Conservation (phyloP, 495 filamentous ascomycete genomes). For the Hypoxylon lenormandii region DNA sequence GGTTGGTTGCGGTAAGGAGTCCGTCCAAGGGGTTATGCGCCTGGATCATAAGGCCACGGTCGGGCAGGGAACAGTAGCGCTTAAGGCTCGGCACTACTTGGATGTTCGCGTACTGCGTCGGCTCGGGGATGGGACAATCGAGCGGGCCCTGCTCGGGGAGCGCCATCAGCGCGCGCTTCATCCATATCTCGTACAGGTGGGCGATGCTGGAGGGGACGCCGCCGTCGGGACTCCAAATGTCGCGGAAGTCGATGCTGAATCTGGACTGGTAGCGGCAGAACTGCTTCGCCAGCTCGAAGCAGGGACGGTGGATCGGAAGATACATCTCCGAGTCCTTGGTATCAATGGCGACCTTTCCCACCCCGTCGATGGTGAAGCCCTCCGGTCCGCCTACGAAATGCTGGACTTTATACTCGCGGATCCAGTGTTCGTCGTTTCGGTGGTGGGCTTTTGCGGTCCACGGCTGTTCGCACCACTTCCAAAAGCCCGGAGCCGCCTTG, state of each 20-base stretch:
- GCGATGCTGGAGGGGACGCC: slow-evolving; percentile 27
- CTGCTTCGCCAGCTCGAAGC: slow-evolving; percentile 6
- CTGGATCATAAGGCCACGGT: too few relatives aligned
- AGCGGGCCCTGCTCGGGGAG: not conserved
- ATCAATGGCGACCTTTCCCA: slow-evolving; percentile 3
- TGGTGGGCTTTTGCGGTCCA: too few relatives aligned
- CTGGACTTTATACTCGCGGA: not conserved
- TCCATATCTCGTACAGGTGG: slow-evolving; percentile 45
- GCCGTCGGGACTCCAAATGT: not conserved
- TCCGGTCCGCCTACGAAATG: slow-evolving; percentile 11
- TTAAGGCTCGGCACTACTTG: too few relatives aligned
- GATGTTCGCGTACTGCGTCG: not conserved
- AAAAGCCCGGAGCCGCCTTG: slow-evolving; percentile 19
- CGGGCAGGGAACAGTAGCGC: too few relatives aligned
- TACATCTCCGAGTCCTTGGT: slow-evolving; percentile 26
- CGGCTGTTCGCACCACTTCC: slow-evolving; percentile 18
- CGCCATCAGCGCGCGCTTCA: slow-evolving; percentile 31
- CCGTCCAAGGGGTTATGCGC: too few relatives aligned
- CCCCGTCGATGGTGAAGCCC: not conserved
- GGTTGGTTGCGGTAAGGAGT: too few relatives aligned
- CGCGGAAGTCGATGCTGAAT: slow-evolving; percentile 19
- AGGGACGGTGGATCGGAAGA: slow-evolving; percentile 34
- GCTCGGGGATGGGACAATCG: not conserved
- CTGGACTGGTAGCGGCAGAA: slow-evolving; percentile 32
- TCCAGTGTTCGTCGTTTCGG: not conserved